These are phyloP conservation scores for Amphibolis antarctica DNA, from an alignment of 106 monocot species.

Conservation along the genomic window DNA sequence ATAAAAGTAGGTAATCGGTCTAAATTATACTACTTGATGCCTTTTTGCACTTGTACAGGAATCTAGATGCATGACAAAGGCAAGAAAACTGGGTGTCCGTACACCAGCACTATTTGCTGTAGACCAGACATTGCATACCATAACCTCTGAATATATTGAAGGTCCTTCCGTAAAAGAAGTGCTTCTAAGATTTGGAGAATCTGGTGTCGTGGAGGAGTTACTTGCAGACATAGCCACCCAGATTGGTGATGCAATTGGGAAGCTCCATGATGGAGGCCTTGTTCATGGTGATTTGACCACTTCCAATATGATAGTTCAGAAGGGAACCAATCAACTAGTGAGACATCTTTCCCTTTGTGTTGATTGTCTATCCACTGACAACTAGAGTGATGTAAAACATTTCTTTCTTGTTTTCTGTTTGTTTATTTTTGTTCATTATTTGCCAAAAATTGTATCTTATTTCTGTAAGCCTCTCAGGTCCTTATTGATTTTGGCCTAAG, in stretches of 20 bases:
- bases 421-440: not conserved
- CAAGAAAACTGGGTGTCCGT: conserved; percentile 65
- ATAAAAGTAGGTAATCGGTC: too few species aligned
- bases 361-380: not conserved
- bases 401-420: not conserved
- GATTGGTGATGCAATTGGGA: conserved; percentile 67
- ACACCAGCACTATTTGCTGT: conserved; percentile 72
- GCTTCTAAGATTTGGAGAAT: conserved; percentile 56
- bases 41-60: conserved; percentile 31
- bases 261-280: conserved; percentile 92
- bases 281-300: conserved; percentile 92
- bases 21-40: not conserved
- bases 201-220: conserved; percentile 43
- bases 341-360: conserved; percentile 4
- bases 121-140: conserved; percentile 56
- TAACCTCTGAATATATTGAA: conserved; percentile 76
- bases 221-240: conserved; percentile 53
- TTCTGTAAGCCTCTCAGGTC: conserved; percentile 30
- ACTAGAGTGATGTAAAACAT: not conserved
- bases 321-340: conserved; percentile 55
- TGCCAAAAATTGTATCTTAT: not conserved
- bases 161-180: conserved; percentile 73
- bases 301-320: conserved; percentile 81
- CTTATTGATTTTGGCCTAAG: conserved; percentile 92
- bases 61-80: conserved; percentile 91